Base-by-base conservation (phyloP, 441 rosid genomes). In the Rhodomyrtus psidioides region DNA sequence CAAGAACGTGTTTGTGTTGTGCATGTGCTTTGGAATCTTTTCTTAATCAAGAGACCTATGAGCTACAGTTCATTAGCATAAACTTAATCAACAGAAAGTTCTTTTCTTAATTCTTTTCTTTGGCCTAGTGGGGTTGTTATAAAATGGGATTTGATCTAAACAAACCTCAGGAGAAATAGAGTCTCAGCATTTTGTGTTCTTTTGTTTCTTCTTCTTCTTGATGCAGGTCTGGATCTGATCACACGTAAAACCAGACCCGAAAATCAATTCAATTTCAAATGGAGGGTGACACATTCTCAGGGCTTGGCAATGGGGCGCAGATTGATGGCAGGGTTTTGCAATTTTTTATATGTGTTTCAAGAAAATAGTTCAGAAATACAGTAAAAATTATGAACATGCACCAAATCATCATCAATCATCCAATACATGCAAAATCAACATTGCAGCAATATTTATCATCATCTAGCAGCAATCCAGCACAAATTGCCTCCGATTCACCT, bases 231-330 rank as follows among this genome's bases (percentile, higher is more conserved):
- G 49, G 79, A 70, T 70, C 79, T 70, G 79, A 70, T 70, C 79
- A 21, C 49, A 21, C 79, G 12, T 70, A 70, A 39, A 39, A 21
- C 12, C 79, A 23, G 79, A 39, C 79, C 79, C 49, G 21, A 24
- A 70, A 70, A 70, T 39, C 79, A 39, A 39, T 39, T 70, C 49
- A 12, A 44, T 39, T 39, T 70, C 51, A 7, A 55, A 93, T 91
- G 90, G 89, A 86, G 82, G 81, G 76, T 51, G 56, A 87, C 46
- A 26, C 88, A 17, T 83, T 84, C 82, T 84, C 84, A 5, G 89
- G 59, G 51, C 53, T 82, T 55, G 87, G 82, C 53, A 59, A 60
- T 26, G 86, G 86, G 12, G 55, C 83, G 4, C 79, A 82, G 85
- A 57, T 83, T 21, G 89, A 88, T 23, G 83, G 83, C 26, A 83